phyloP scores from a whole-genome alignment of 2,329 filamentous ascomycete species.

The Fusarium liriodendri region DNA sequence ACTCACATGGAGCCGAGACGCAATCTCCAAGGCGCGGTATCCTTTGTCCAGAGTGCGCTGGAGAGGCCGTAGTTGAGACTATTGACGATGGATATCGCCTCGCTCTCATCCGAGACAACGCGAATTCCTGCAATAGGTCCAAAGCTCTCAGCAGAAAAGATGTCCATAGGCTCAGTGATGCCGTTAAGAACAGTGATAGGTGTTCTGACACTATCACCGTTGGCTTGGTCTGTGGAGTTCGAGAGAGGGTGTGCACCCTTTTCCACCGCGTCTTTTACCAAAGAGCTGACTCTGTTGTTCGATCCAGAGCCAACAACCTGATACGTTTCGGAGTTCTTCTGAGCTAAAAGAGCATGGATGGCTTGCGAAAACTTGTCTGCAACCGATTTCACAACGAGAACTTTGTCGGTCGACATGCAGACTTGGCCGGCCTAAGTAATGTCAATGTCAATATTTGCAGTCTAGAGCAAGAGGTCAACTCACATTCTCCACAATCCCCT shows the following conservation, averaged over 20 bases:
- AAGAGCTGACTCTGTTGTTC: background rate
- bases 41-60: background rate
- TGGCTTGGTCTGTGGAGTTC: background rate
- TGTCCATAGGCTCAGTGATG: background rate
- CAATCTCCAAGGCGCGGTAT: background rate
- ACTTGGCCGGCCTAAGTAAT: background rate
- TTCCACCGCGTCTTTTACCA: background rate
- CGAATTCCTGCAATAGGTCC: background rate
- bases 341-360: background rate
- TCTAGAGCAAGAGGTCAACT: background rate
- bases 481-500: background rate
- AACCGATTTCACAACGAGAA: background rate
- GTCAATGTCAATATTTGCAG: background rate
- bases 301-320: background rate
- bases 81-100: background rate
- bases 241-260: background rate
- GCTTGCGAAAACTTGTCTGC: background rate
- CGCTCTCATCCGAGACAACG: background rate
- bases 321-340: background rate
- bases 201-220: background rate
- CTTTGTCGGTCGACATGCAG: background rate
- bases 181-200: background rate
- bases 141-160: background rate
- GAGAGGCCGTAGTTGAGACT: background rate
- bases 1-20: background rate